Base-by-base conservation (phyloP, 2,329 filamentous ascomycete species). In the Amylocarpus encephaloides region DNA sequence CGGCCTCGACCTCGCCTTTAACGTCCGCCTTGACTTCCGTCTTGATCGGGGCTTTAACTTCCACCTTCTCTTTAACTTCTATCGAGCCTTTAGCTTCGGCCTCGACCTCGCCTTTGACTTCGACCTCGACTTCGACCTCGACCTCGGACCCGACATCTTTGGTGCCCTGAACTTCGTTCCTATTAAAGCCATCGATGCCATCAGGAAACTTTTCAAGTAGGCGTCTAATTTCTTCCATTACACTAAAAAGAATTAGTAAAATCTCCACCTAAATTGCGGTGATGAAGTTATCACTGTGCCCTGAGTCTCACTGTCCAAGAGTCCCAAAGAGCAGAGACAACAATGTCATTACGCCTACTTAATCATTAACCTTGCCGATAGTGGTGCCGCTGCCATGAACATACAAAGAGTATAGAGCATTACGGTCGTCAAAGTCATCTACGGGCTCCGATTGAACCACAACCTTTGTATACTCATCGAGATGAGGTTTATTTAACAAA, bases 351-450 rank as follows among this genome's bases (percentile, higher is more conserved):
- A 26, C 22, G 22, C 22, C 22, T 26, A 26, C 22, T 26, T 26
- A 7, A 26, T 26, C 22, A 26, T 26, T 7, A 36, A 10, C 15
- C 15, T 36, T 36, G 34, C 4, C 39, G 19, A 42, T 10, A 19
- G 39, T 26, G 39, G 6, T 1, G 39, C 19, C 19, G 22, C 15
- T 16, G 34, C 22, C 22, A 4, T 36, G 32, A n/a, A 39, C 48
- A 15, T 45, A 45, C 41, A 49, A 16, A 1, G 59, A 56, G 53
- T 69, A 69, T 11, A 70, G 54, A 5, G 59, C 59, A 46, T 64
- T 65, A 4, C 66, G 57, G 46, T 66, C 66, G 30, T 68, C 64
- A 34, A 60, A 67, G 36, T 69, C 66, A 35, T 66, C 61, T n/a
- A 51, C 55, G 1, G 67, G 68, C n/a, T 64, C 54, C 0, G 60